phyloP scores from a whole-genome alignment of 2,329 filamentous ascomycete genomes.

The Nigrospora oryzae region DNA sequence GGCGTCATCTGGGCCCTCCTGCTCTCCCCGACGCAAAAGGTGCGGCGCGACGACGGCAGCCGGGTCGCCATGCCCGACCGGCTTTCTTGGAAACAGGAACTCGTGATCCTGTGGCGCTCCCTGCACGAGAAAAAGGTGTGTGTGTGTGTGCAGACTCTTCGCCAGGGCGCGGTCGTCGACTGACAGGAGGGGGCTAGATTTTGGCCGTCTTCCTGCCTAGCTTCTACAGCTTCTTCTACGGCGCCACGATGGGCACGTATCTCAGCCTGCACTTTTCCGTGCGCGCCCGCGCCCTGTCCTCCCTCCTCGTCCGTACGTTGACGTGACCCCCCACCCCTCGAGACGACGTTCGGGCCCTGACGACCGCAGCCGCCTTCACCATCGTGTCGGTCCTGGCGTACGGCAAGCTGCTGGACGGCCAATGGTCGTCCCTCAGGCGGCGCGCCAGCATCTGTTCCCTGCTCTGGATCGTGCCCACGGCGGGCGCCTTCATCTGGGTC shows the following conservation, averaged over 20 bases:
- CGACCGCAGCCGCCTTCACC: neutral
- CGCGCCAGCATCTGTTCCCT: constrained; percentile 19
- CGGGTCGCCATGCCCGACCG: constrained; percentile 10
- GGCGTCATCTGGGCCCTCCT: constrained; percentile 20
- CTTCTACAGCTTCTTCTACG: constrained; percentile 29
- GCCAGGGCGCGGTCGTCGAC: neutral
- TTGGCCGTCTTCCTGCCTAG: constrained; percentile 22
- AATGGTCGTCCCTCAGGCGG: constrained; percentile 16
- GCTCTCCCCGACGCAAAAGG: constrained; percentile 14
- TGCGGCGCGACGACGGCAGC: constrained; percentile 14
- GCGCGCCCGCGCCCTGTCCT: constrained; percentile 20
- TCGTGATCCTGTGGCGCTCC: constrained; percentile 12
- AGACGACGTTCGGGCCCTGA: neutral
- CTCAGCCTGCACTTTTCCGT: constrained; percentile 23
- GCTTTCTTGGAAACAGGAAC: constrained; percentile 11
- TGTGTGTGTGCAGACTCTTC: neutral
- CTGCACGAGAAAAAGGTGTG: constrained; percentile 16
- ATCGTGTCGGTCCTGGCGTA: constrained; percentile 1
- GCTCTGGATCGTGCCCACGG: constrained; percentile 18
- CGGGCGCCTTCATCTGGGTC: constrained; percentile 22
- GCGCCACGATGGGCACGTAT: constrained; percentile 26
- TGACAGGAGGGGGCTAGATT: constrained; percentile 11
- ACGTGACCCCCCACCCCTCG: constrained; percentile 6
- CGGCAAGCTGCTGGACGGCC: constrained; percentile 14
- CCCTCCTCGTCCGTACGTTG: constrained; percentile 19